These are phyloP conservation scores for Boechera retrofracta DNA, from an alignment of 345 rosid species.

Conservation along the genomic window DNA sequence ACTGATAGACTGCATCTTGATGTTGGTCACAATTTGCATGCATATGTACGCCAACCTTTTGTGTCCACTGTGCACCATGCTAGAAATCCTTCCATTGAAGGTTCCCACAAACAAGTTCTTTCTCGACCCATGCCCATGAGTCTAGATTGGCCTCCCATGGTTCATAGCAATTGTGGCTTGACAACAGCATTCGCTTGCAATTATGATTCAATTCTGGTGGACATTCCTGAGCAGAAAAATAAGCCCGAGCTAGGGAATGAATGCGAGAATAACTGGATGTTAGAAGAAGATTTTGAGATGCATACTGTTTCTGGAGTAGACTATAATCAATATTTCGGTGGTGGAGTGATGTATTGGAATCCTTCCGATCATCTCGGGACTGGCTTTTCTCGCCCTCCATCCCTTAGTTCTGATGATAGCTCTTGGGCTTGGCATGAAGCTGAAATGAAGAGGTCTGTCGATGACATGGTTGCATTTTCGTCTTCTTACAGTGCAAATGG, in stretches of 20 bases:
- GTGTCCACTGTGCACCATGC: constrained; percentile 73
- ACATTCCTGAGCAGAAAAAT: constrained; percentile 66
- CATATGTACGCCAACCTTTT: constrained; percentile 75
- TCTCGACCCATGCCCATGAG: constrained; percentile 84
- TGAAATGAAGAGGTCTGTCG: constrained; percentile 92
- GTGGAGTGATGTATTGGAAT: constrained; percentile 99
- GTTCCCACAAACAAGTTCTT: constrained; percentile 64
- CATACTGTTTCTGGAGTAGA: constrained; percentile 84
- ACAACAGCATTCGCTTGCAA: constrained; percentile 69
- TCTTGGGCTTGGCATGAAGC: constrained; percentile 98
- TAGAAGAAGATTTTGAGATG: constrained; percentile 92
- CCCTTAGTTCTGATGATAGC: constrained; percentile 99
- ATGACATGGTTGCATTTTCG: constrained; percentile 96
- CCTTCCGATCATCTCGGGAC: constrained; percentile 85
- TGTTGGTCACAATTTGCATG: constrained; percentile 87
- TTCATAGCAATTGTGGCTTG: constrained; percentile 71
- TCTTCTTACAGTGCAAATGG: constrained; percentile 94
- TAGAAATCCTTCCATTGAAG: constrained; percentile 72
- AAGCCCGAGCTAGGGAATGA: constrained; percentile 66
- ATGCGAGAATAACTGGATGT: constrained; percentile 82
- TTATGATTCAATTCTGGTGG: constrained; percentile 71
- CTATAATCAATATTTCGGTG: constrained; percentile 94
- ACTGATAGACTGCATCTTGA: constrained; percentile 95
- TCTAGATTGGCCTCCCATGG: constrained; percentile 97
- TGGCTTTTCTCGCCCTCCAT: constrained; percentile 93